Evolutionary conservation across 192 early-diverging fungal genomes (phyloP).

Genomic region (Ambispora gerdemannii): DNA sequence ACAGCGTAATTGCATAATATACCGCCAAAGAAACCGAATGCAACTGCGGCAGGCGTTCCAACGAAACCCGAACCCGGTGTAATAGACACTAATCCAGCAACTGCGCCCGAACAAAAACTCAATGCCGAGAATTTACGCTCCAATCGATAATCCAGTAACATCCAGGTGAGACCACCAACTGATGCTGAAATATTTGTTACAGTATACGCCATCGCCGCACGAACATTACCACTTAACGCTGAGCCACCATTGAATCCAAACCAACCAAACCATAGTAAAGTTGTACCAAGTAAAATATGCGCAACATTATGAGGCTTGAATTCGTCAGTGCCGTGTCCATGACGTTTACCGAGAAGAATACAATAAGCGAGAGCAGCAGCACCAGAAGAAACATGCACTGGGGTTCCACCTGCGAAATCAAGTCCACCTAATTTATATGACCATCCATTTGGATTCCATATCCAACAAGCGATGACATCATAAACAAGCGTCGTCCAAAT

Average conservation of each 20-base stretch:
- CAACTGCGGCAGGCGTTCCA: slow-evolving; percentile 72
- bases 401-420: slow-evolving; percentile 97
- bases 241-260: slow-evolving; percentile 95
- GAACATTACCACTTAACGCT: slow-evolving; percentile 71
- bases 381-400: slow-evolving; percentile 90
- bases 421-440: slow-evolving; percentile 73
- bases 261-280: slow-evolving; percentile 93
- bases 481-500: slow-evolving; percentile 93
- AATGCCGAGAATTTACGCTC: slow-evolving; percentile 83
- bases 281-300: slow-evolving; percentile 87
- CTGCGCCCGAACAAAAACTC: slow-evolving; percentile 91
- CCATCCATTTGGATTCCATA: slow-evolving; percentile 92
- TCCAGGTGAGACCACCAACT: slow-evolving; percentile 81
- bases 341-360: slow-evolving; percentile 79
- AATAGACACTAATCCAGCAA: slow-evolving; percentile 89
- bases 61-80: slow-evolving; percentile 92
- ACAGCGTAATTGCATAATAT: slow-evolving; percentile 77
- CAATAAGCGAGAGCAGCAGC: slow-evolving; percentile 86
- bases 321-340: slow-evolving; percentile 62
- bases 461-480: slow-evolving; percentile 93
- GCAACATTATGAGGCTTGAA: slow-evolving; percentile 88
- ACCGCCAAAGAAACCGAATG: slow-evolving; percentile 74
- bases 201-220: slow-evolving; percentile 81
- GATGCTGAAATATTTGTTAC: slow-evolving; percentile 86
- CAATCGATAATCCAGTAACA: slow-evolving; percentile 72